Conservation (phyloP, 495 filamentous ascomycete genomes). For the Podospora appendiculata region DNA sequence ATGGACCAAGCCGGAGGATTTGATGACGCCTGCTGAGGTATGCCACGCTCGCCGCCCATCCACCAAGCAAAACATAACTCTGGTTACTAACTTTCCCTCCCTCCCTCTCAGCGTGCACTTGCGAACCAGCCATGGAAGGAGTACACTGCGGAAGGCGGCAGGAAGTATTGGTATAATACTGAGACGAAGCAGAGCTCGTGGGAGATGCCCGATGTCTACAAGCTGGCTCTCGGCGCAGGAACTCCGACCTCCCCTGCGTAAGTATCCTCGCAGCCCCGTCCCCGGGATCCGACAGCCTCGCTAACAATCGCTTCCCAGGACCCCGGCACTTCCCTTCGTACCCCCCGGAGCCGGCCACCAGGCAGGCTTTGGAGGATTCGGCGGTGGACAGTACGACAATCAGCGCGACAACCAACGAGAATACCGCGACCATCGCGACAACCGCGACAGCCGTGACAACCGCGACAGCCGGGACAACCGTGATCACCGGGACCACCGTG, state of each 20-base stretch:
- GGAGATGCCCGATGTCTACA: conserved; percentile 87
- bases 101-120: conserved; percentile 56
- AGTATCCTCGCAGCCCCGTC: conserved; percentile 20
- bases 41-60: conserved; percentile 7
- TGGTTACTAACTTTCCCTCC: neutral
- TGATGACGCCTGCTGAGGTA: conserved; percentile 87
- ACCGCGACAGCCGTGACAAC: conserved; percentile 14
- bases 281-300: too few species aligned
- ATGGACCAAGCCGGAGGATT: conserved; percentile 86
- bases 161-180: conserved; percentile 90
- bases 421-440: conserved; percentile 7
- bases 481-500: conserved; percentile 24
- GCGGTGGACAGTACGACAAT: conserved; percentile 21
- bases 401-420: conserved; percentile 1
- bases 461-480: conserved; percentile 39
- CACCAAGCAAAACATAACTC: neutral
- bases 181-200: conserved; percentile 89
- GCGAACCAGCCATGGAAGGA: conserved; percentile 88
- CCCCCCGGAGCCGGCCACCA: conserved; percentile 51
- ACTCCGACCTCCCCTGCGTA: conserved; percentile 54
- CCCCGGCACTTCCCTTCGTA: conserved; percentile 57
- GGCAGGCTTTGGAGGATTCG: conserved; percentile 14
- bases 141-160: conserved; percentile 75
- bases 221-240: conserved; percentile 47
- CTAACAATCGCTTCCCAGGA: conserved; percentile 4